These are phyloP conservation scores for Metschnikowia reukaufii DNA, from an alignment of 805 yeast species.

Conservation along the genomic window DNA sequence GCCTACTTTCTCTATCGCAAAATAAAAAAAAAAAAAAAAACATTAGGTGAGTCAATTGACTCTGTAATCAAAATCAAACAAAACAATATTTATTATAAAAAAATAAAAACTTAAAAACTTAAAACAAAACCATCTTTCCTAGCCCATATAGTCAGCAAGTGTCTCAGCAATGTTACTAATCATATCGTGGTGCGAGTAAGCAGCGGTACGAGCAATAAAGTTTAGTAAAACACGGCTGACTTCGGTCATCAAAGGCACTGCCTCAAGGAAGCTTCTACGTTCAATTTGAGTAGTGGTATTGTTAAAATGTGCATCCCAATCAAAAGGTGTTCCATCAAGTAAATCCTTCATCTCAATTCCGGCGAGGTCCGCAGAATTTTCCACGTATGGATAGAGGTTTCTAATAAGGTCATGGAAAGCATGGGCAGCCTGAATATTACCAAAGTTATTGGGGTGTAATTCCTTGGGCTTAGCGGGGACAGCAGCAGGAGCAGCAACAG, in stretches of 20 bases:
- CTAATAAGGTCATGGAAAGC: conserved; percentile 3
- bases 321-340: conserved; percentile 9
- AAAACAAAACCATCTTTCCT: background rate
- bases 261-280: conserved; percentile 4
- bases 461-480: background rate
- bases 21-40: too few species aligned
- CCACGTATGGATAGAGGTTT: conserved; percentile 2
- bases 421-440: conserved; percentile 7
- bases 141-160: conserved; percentile 4
- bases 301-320: conserved; percentile 4
- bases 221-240: conserved; percentile 1
- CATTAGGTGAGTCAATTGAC: too few species aligned
- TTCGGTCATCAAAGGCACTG: conserved; percentile 3
- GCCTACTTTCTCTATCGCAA: too few species aligned
- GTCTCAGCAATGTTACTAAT: conserved; percentile 5
- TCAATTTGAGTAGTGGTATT: background rate
- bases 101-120: background rate
- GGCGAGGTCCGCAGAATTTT: conserved; percentile 3
- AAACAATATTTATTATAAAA: background rate
- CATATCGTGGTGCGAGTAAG: background rate
- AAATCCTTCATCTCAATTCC: conserved; percentile 5
- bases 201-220: conserved; percentile 3
- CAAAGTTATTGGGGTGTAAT: conserved; percentile 8
- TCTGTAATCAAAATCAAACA: too few species aligned
- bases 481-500: background rate